A percentile compares a stretch with the other conserved stretches of the same genome.
phyloP scores from a whole-genome alignment of 305 asterid genomes.

The Solanum chacoense region DNA sequence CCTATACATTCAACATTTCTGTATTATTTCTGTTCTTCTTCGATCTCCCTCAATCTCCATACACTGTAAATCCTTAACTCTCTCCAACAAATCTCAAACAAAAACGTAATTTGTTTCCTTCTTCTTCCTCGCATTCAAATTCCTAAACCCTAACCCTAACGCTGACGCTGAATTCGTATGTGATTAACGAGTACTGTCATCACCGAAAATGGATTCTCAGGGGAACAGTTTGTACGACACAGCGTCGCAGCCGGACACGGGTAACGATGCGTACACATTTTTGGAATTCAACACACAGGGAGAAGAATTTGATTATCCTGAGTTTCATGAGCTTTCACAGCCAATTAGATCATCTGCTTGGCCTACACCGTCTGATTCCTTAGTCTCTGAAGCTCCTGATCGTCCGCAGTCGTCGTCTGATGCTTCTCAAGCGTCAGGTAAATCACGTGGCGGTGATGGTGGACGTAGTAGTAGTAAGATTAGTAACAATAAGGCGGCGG shows the following conservation, averaged over 20 bases:
- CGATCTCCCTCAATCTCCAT: background rate
- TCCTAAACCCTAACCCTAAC: slow-evolving; percentile 10
- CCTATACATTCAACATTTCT: background rate
- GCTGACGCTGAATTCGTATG: background rate
- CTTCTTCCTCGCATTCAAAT: slow-evolving; percentile 3
- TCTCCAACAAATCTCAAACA: background rate
- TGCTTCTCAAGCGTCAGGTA: slow-evolving; percentile 28
- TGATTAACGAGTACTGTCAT: background rate
- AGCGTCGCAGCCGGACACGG: slow-evolving; percentile 95
- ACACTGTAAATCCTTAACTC: background rate
- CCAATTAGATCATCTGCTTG: slow-evolving; percentile 75
- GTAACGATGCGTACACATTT: slow-evolving; percentile 82
- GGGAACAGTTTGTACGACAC: slow-evolving; percentile 72
- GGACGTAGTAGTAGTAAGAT: slow-evolving; percentile 13
- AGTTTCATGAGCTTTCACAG: slow-evolving; percentile 85
- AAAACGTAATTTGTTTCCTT: background rate
- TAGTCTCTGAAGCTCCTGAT: slow-evolving; percentile 24
- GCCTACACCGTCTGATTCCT: slow-evolving; percentile 73
- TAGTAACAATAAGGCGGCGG: slow-evolving; percentile 39
- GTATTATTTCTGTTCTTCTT: background rate
- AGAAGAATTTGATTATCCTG: slow-evolving; percentile 73
- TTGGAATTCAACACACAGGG: slow-evolving; percentile 90
- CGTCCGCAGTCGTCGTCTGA: slow-evolving; percentile 15
- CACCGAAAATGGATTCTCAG: slow-evolving; percentile 55
- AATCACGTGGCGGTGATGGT: slow-evolving; percentile 24